A percentile compares a stretch with the other conserved stretches of the same genome.
Conservation (phyloP, 805 yeast species). For the Suhomyces kilbournensis region DNA sequence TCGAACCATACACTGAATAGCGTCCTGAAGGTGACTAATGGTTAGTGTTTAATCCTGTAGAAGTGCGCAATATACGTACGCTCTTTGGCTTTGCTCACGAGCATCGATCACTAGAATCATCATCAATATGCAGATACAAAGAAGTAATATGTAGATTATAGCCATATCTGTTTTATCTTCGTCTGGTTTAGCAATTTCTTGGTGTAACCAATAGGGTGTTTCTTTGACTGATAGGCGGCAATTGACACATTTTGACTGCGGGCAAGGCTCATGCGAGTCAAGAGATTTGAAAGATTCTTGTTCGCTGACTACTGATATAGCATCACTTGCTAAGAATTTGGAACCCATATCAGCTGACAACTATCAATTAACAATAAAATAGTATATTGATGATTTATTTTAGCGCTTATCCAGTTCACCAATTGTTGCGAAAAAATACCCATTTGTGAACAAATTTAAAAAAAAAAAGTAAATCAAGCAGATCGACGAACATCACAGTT, state of each 20-base stretch:
- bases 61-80: neutral
- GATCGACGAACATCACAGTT: neutral
- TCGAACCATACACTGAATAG: neutral
- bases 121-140: neutral
- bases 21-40: neutral
- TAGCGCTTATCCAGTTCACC: neutral
- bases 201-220: constrained; percentile 1
- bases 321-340: neutral
- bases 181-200: neutral
- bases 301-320: neutral
- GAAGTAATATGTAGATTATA: neutral
- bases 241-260: neutral
- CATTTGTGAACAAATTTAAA: neutral
- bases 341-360: neutral
- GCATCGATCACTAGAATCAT: neutral
- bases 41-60: neutral
- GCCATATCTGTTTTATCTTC: neutral
- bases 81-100: neutral
- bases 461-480: neutral
- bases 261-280: neutral
- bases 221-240: neutral
- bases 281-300: neutral
- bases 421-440: neutral
- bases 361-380: neutral
- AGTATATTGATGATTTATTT: neutral